These are phyloP conservation scores for Pterocarpus macrocarpus DNA, from an alignment of 306 rosid genomes.

Conservation along the genomic window DNA sequence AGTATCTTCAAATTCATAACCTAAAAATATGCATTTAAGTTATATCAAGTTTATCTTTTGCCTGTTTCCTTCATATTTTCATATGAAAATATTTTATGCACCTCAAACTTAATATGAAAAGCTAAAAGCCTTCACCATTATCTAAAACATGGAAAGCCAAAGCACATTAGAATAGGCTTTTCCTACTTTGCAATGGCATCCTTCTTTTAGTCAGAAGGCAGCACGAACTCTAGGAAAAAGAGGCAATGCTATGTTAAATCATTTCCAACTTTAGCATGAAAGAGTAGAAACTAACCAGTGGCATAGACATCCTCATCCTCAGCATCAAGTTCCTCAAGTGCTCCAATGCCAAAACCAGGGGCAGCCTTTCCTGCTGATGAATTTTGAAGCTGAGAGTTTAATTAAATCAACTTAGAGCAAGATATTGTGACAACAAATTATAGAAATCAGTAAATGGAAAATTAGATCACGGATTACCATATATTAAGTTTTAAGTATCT, in stretches of 20 bases:
- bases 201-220: slow-evolving; percentile 34
- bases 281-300: slow-evolving; percentile 65
- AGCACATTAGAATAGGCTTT: slow-evolving; percentile 8
- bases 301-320: slow-evolving; percentile 97
- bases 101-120: not conserved
- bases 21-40: slow-evolving; percentile 51
- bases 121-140: not conserved
- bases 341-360: slow-evolving; percentile 99
- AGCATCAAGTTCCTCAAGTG: slow-evolving; percentile 91
- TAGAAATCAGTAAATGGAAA: slow-evolving; percentile 36
- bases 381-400: slow-evolving; percentile 44
- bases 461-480: slow-evolving; percentile 36
- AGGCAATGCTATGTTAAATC: not conserved
- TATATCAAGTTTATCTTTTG: slow-evolving; percentile 34
- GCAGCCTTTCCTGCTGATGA: slow-evolving; percentile 90
- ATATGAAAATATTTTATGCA: slow-evolving; percentile 10
- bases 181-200: not conserved
- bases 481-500: slow-evolving; percentile 53
- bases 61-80: slow-evolving; percentile 27
- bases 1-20: slow-evolving; percentile 77
- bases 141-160: slow-evolving; percentile 17
- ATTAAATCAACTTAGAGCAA: slow-evolving; percentile 44
- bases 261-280: slow-evolving; percentile 32
- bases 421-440: slow-evolving; percentile 43
- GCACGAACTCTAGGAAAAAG: slow-evolving; percentile 34